Evolutionary conservation across 495 filamentous ascomycete genomes (phyloP).

Genomic region (Antarctomyces pellizariae): DNA sequence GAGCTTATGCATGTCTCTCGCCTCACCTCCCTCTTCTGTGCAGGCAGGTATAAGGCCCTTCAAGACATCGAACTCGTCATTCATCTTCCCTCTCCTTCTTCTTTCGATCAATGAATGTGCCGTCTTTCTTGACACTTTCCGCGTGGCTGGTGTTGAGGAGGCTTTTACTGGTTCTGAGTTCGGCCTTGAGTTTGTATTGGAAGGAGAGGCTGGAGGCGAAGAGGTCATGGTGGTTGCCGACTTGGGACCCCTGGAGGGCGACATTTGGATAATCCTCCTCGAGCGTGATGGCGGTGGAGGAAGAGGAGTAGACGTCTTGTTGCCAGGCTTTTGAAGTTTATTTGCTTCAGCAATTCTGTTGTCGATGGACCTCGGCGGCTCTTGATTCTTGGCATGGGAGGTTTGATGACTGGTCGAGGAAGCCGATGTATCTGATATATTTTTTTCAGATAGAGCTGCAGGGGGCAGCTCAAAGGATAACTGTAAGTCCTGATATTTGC

Average conservation of each 20-base stretch:
- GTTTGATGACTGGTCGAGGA: slow-evolving; percentile 25
- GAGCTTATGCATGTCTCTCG: slow-evolving; percentile 99
- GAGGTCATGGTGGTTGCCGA: slow-evolving; percentile 12
- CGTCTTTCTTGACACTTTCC: slow-evolving; percentile 88
- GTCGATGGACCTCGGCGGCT: slow-evolving; percentile 31
- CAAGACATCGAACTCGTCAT: slow-evolving; percentile 84
- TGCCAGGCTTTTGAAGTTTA: too few relatives aligned
- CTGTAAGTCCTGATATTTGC: slow-evolving; percentile 26
- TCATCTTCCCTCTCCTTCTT: slow-evolving; percentile 86
- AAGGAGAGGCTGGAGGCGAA: slow-evolving; percentile 16
- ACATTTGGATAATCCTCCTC: slow-evolving; percentile 97
- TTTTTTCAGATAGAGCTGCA: slow-evolving; percentile 36
- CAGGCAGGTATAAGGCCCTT: slow-evolving; percentile 96
- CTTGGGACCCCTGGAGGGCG: slow-evolving; percentile 25
- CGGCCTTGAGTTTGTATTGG: slow-evolving; percentile 46
- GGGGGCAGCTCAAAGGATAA: slow-evolving; percentile 60
- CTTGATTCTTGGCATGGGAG: slow-evolving; percentile 32
- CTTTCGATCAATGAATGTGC: slow-evolving; percentile 91
- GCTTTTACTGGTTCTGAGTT: too few relatives aligned
- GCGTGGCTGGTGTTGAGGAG: slow-evolving; percentile 48
- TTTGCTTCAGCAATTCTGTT: slow-evolving; percentile 26
- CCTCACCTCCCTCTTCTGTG: slow-evolving; percentile 45
- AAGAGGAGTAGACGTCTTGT: too few relatives aligned
- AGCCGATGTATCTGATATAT: slow-evolving; percentile 14
- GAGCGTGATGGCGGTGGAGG: slow-evolving; percentile 82